Evolutionary conservation across 2,329 filamentous ascomycete genomes (phyloP).

Genomic region (Fusarium duplospermum): DNA sequence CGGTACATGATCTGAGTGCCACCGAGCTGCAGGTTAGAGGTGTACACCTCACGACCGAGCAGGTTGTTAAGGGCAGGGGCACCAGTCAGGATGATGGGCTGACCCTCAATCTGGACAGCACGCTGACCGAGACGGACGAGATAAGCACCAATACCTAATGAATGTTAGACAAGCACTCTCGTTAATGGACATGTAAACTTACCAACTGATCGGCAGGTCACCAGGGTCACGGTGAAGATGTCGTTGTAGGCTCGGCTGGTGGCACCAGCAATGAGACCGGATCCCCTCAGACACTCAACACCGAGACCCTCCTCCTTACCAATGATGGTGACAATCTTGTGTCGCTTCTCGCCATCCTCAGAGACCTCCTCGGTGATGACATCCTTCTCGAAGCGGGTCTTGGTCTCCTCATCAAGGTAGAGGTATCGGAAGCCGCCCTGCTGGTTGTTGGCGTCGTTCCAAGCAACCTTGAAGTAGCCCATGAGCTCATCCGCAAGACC

Average conservation of each 20-base stretch:
- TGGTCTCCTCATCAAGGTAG: conserved; percentile 88
- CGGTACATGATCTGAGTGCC: conserved; percentile 99
- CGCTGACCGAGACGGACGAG: conserved; percentile 97
- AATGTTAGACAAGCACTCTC: conserved; percentile 47
- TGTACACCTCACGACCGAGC: conserved; percentile 97
- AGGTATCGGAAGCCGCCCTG: conserved; percentile 96
- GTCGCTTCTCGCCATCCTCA: conserved; percentile 88
- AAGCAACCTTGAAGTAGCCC: conserved; percentile 95
- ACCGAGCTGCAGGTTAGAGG: conserved; percentile 98
- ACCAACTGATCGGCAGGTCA: conserved; percentile 98
- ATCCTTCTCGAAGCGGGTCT: conserved; percentile 84
- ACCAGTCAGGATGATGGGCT: conserved; percentile 98
- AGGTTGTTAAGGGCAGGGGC: conserved; percentile 98
- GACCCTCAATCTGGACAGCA: conserved; percentile 98
- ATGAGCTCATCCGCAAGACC: conserved; percentile 97
- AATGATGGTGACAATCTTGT: conserved; percentile 94
- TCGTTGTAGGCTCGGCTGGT: conserved; percentile 98
- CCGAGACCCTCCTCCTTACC: conserved; percentile 95
- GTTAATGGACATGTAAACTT: conserved; percentile 48
- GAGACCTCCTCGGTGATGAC: conserved; percentile 84
- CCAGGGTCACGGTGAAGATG: conserved; percentile 97
- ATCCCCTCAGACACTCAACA: conserved; percentile 96
- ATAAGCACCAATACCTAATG: conserved; percentile 90
- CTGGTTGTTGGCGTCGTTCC: conserved; percentile 86
- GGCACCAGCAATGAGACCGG: conserved; percentile 96